phyloP scores from a whole-genome alignment of 768 basidiomycete genomes.

The Boletus sensibilis region DNA sequence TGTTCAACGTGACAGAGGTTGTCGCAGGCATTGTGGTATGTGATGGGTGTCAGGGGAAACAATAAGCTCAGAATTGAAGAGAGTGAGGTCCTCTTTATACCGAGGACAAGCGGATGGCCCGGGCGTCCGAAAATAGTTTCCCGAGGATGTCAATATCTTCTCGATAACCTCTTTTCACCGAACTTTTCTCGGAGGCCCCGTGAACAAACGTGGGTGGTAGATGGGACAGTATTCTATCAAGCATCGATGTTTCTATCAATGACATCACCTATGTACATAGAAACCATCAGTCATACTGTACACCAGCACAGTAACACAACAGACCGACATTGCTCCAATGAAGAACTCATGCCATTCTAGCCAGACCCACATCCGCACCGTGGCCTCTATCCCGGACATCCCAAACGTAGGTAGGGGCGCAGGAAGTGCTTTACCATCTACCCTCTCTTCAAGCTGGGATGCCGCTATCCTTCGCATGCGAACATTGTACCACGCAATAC shows the following conservation, averaged over 20 bases:
- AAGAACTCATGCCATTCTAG: constrained; percentile 11
- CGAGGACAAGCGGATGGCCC: background rate
- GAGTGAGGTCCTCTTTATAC: background rate
- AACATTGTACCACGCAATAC: constrained; percentile 66
- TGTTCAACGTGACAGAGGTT: constrained; percentile 61
- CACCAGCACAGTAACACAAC: constrained; percentile 1
- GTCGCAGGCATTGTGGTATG: constrained; percentile 41
- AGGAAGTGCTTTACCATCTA: background rate
- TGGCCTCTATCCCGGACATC: constrained; percentile 36
- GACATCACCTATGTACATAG: background rate
- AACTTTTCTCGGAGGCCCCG: constrained; percentile 2
- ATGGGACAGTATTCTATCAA: no score
- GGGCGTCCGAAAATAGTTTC: background rate
- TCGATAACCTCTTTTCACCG: background rate
- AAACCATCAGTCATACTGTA: background rate
- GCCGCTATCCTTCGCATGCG: constrained; percentile 52
- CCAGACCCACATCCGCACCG: constrained; percentile 53
- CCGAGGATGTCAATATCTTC: background rate
- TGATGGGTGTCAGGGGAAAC: background rate
- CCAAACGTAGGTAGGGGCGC: constrained; percentile 21
- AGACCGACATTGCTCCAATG: background rate
- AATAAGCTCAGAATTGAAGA: background rate
- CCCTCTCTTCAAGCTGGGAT: constrained; percentile 5
- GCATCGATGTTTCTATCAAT: background rate
- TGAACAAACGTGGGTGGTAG: background rate